Evolutionary conservation across 2,329 filamentous ascomycete species (phyloP).

Genomic region (Hirsutella minnesotensis): DNA sequence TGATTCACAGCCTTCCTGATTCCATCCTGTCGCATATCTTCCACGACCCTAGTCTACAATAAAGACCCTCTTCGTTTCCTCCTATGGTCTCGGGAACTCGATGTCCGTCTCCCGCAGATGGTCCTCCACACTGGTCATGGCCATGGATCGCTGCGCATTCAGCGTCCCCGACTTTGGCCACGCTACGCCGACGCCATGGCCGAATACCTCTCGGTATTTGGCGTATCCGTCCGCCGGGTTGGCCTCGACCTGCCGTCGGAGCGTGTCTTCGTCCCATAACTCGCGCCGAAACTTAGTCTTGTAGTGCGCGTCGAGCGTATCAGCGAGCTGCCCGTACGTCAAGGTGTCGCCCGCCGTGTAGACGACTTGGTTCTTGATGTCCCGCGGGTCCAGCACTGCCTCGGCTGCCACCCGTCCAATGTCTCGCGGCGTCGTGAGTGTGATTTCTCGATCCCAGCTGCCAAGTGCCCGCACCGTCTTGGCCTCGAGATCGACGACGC

Average conservation of each 20-base stretch:
- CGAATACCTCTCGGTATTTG: conserved; percentile 53
- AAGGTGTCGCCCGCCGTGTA: conserved; percentile 52
- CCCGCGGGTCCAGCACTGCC: conserved; percentile 31
- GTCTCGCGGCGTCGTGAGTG: conserved; percentile 49
- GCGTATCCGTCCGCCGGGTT: conserved; percentile 25
- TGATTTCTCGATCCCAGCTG: conserved; percentile 49
- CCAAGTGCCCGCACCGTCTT: conserved; percentile 41
- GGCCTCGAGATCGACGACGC: conserved; percentile 40
- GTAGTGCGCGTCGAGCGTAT: conserved; percentile 33
- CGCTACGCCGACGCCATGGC: conserved; percentile 41
- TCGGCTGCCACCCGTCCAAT: conserved; percentile 51
- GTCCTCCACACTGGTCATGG: conserved; percentile 27
- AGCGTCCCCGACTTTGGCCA: conserved; percentile 44
- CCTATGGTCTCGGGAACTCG: neutral
- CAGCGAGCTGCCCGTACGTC: conserved; percentile 41
- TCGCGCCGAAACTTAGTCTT: conserved; percentile 30
- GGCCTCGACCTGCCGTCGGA: conserved; percentile 31
- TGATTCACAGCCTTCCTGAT: too few species aligned
- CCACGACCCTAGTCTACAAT: too few species aligned
- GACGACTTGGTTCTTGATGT: conserved; percentile 30
- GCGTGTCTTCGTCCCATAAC: conserved; percentile 32
- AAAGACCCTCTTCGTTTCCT: neutral
- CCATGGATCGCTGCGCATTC: conserved; percentile 37
- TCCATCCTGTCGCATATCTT: too few species aligned
- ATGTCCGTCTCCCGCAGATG: conserved; percentile 19